A percentile compares a stretch with the other conserved stretches of the same genome.
phyloP scores from a whole-genome alignment of 2,329 filamentous ascomycete species.

The Diaporthe citrichinensis region DNA sequence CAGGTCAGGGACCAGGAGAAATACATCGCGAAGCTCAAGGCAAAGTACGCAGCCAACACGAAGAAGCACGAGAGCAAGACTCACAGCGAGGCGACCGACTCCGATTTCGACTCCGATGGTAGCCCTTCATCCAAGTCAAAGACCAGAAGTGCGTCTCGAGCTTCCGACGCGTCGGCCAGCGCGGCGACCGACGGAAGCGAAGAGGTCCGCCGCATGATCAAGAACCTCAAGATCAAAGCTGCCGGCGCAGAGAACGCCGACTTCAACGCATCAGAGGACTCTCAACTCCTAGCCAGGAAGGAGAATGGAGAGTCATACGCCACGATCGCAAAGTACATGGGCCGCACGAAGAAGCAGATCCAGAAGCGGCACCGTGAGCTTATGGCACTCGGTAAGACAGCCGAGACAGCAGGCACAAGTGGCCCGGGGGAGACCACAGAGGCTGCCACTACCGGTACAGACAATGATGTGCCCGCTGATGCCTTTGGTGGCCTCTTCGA shows the following conservation, averaged over 20 bases:
- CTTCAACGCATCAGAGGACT: conserved; percentile 45
- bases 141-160: background rate
- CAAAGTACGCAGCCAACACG: background rate
- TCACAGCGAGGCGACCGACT: background rate
- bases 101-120: background rate
- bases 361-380: conserved; percentile 15
- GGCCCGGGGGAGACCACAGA: conserved; percentile 23
- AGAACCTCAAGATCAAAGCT: conserved; percentile 36
- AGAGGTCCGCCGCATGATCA: conserved; percentile 33
- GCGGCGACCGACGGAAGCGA: conserved; percentile 23
- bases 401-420: conserved; percentile 13
- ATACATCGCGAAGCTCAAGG: conserved; percentile 35
- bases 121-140: background rate
- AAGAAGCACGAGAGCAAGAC: background rate
- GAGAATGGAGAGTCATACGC: conserved; percentile 31
- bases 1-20: conserved; percentile 26
- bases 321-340: conserved; percentile 17
- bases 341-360: conserved; percentile 26
- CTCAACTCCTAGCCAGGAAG: conserved; percentile 43
- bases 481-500: conserved; percentile 27
- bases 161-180: background rate
- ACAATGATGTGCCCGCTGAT: background rate
- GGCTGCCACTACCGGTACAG: conserved; percentile 12
- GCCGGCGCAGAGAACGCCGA: conserved; percentile 23
- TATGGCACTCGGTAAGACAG: conserved; percentile 27